These are phyloP conservation scores for Saccharomyces eubayanus DNA, from an alignment of 805 yeast species.

Conservation along the genomic window DNA sequence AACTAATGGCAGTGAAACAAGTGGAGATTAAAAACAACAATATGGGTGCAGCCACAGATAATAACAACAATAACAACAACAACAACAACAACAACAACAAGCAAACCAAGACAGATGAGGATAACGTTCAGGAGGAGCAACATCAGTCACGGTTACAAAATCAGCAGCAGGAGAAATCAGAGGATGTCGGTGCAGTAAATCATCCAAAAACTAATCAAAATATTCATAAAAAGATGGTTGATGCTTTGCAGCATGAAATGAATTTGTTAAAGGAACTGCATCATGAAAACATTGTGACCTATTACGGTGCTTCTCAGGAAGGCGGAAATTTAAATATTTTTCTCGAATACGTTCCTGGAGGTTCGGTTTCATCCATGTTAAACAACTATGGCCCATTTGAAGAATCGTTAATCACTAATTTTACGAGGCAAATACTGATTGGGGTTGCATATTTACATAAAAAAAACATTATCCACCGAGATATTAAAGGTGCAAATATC, in stretches of 20 bases:
- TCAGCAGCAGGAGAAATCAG: conserved; percentile 14
- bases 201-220: conserved; percentile 12
- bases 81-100: conserved; percentile 3
- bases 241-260: conserved; percentile 80
- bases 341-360: conserved; percentile 66
- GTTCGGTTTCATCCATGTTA: conserved; percentile 62
- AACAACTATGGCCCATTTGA: conserved; percentile 72
- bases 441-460: conserved; percentile 71
- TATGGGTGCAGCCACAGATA: conserved; percentile 25
- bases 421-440: conserved; percentile 64
- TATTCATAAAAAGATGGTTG: conserved; percentile 51
- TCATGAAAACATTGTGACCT: conserved; percentile 89
- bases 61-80: neutral
- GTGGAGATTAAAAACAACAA: conserved; percentile 55
- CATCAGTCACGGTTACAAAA: conserved; percentile 6
- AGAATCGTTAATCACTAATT: conserved; percentile 64
- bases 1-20: conserved; percentile 94
- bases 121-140: conserved; percentile 15
- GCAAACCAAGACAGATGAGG: conserved; percentile 25
- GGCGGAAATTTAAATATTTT: conserved; percentile 69
- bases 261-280: conserved; percentile 63
- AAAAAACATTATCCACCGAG: conserved; percentile 72
- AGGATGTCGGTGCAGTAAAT: conserved; percentile 10
- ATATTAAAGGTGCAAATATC: conserved; percentile 83
- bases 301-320: conserved; percentile 79